Percentiles rank a stretch among this genome's conserved stretches.
phyloP scores from a whole-genome alignment of 2,329 filamentous ascomycete genomes.

The Colletotrichum endophyticum region DNA sequence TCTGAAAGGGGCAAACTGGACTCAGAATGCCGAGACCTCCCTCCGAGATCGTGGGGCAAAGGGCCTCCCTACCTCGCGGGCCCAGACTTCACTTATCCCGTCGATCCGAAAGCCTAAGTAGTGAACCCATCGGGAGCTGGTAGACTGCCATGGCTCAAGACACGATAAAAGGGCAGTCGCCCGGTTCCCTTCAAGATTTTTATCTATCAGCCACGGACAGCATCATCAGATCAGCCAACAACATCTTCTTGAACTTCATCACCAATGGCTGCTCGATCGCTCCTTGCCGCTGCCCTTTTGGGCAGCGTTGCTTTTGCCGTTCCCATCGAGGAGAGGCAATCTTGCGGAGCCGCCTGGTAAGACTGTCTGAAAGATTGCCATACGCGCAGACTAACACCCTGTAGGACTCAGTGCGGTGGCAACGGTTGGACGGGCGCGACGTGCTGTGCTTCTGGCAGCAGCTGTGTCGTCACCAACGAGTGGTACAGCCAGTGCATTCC shows the following conservation, averaged over 20 bases:
- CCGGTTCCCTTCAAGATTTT: background rate
- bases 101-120: background rate
- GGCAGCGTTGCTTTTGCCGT: conserved; percentile 38
- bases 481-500: conserved; percentile 44
- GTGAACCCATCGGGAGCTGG: background rate
- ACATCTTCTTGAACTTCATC: background rate
- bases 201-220: background rate
- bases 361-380: background rate
- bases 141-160: background rate
- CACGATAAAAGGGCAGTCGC: conserved; percentile 7
- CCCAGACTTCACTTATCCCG: background rate
- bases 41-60: conserved; percentile 1
- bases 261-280: conserved; percentile 16
- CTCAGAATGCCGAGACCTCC: conserved; percentile 1
- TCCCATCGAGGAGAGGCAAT: conserved; percentile 47
- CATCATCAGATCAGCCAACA: background rate
- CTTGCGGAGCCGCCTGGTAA: conserved; percentile 38
- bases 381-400: background rate
- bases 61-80: background rate
- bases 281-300: conserved; percentile 17
- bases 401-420: conserved; percentile 49
- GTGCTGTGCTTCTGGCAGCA: conserved; percentile 45
- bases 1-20: conserved; percentile 5
- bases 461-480: conserved; percentile 38
- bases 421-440: conserved; percentile 47